Percentiles rank a stretch among this genome's conserved stretches.
Evolutionary conservation across 2,329 filamentous ascomycete species (phyloP).

Genomic region (Cryphonectria carpinicola): DNA sequence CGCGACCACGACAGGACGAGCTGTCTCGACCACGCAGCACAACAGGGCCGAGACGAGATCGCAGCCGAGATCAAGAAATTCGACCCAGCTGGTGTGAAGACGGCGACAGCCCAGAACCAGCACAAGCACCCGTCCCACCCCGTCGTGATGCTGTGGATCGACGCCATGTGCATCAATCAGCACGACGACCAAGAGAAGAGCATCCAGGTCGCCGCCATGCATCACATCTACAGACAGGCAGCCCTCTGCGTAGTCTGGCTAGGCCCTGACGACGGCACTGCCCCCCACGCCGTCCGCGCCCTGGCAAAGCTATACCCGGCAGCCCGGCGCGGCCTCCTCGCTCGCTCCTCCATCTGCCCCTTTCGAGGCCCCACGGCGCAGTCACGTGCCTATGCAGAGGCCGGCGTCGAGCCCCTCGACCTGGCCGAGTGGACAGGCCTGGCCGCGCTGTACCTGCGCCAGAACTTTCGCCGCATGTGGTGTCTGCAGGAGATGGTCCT

Average conservation of each 20-base stretch:
- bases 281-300: neutral
- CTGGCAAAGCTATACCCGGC: slow-evolving; percentile 1
- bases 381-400: neutral
- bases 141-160: neutral
- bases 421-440: neutral
- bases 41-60: neutral
- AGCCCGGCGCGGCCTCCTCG: neutral
- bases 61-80: neutral
- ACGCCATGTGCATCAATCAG: slow-evolving; percentile 26
- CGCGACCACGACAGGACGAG: neutral
- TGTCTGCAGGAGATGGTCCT: neutral
- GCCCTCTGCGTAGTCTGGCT: slow-evolving; percentile 22
- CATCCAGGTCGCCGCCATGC: slow-evolving; percentile 23
- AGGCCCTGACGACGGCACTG: slow-evolving; percentile 10
- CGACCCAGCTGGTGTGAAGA: neutral
- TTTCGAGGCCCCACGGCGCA: neutral
- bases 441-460: neutral
- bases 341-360: neutral
- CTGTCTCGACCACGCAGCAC: neutral
- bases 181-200: slow-evolving; percentile 17
- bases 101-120: neutral
- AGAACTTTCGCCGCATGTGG: neutral
- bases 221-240: slow-evolving; percentile 12
- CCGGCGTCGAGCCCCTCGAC: neutral
- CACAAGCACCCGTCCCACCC: neutral